Conservation (phyloP, 495 filamentous ascomycete species). For the Penicillium arizonense region DNA sequence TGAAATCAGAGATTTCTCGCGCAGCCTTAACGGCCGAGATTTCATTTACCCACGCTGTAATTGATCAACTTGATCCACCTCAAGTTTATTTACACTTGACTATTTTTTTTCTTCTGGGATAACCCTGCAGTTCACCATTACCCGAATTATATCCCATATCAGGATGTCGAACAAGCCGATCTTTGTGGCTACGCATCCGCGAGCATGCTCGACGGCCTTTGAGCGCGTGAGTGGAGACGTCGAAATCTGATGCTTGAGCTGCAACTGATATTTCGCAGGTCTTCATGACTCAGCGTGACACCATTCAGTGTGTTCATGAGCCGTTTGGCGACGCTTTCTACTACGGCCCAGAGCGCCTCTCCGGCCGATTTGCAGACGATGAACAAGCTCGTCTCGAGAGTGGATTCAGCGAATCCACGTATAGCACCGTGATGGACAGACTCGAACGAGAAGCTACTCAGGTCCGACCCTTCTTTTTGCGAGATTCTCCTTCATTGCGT, state of each 20-base stretch:
- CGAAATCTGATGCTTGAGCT: background rate
- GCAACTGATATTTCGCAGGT: constrained; percentile 53
- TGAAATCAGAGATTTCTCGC: background rate
- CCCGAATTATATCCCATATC: background rate
- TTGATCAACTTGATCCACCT: constrained; percentile 13
- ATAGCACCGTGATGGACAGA: constrained; percentile 67
- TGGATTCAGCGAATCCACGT: constrained; percentile 77
- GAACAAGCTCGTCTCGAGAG: constrained; percentile 64
- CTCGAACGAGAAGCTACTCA: constrained; percentile 65
- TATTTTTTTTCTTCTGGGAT: constrained; percentile 1
- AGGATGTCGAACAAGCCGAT: constrained; percentile 79
- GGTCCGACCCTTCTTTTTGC: constrained; percentile 50
- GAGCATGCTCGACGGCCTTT: constrained; percentile 93
- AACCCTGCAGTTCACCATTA: background rate
- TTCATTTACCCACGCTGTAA: constrained; percentile 1
- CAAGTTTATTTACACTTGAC: constrained; percentile 23
- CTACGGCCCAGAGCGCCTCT: constrained; percentile 85
- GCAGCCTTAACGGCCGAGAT: background rate
- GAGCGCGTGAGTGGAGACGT: constrained; percentile 64
- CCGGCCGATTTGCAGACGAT: constrained; percentile 71
- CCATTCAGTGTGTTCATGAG: constrained; percentile 82
- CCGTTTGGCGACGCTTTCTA: constrained; percentile 97
- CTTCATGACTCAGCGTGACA: constrained; percentile 89
- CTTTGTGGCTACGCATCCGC: constrained; percentile 89
- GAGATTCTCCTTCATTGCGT: constrained; percentile 18